phyloP scores from a whole-genome alignment of 129 eudicot species.

The Silybum marianum region DNA sequence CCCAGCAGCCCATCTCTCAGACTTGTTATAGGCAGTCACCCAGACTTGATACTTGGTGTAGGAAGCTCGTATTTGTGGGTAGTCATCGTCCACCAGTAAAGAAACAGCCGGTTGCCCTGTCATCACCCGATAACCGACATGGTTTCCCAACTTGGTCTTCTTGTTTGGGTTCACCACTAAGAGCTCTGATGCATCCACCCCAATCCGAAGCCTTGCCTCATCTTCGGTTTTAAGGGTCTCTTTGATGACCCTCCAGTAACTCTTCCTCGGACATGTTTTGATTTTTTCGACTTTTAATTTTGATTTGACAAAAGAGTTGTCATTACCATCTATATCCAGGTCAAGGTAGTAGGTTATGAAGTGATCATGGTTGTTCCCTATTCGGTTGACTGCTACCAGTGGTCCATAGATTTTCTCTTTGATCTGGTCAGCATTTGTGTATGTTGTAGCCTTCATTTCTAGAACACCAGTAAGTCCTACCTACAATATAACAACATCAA shows the following conservation, averaged over 20 bases:
- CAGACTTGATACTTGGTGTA: conserved; percentile 79
- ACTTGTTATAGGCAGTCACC: conserved; percentile 69
- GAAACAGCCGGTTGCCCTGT: conserved; percentile 57
- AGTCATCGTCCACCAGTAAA: conserved; percentile 26
- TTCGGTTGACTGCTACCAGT: conserved; percentile 55
- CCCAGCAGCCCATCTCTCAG: conserved; percentile 93
- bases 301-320: conserved; percentile 68
- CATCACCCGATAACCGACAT: conserved; percentile 62
- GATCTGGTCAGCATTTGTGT: conserved; percentile 38
- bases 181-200: conserved; percentile 49
- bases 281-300: conserved; percentile 37
- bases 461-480: conserved; percentile 74
- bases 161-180: conserved; percentile 59
- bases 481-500: conserved; percentile 33
- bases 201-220: conserved; percentile 54
- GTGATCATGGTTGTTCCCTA: conserved; percentile 81
- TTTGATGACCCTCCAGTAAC: conserved; percentile 65
- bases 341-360: conserved; percentile 77
- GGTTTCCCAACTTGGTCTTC: conserved; percentile 69
- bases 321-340: conserved; percentile 72
- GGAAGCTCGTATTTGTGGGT: conserved; percentile 71
- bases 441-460: conserved; percentile 65
- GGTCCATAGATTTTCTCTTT: conserved; percentile 55
- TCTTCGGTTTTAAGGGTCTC: conserved; percentile 54
- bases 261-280: conserved; percentile 61